Base-by-base conservation (phyloP, 1,284 basidiomycete species). In the Ustilago curta region DNA sequence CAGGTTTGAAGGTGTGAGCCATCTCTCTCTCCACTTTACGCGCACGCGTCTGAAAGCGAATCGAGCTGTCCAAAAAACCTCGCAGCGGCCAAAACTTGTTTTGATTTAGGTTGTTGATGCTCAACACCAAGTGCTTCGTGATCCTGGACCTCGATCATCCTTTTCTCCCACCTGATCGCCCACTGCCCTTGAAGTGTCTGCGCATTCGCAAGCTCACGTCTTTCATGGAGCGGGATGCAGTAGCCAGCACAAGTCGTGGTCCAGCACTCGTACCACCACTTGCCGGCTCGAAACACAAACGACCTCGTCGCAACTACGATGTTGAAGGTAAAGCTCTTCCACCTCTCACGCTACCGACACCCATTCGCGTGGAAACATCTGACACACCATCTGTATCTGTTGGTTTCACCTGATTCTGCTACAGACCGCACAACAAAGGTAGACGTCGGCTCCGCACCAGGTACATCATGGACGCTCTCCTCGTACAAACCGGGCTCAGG, bases 401-500 rank as follows among this genome's bases (percentile, higher is more conserved):
- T 39, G 4, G 3, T 37, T 21, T 11, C n/a, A 8, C 19, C n/a
- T n/a, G 19, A 19, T 8, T 14, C 2, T 7, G 18, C 12, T 7
- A 14, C 54, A 83, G 83, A 83, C 42, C 52, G 74, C 12, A 59
- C 62, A 4, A 80, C 67, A n/a, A 84, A 84, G 51, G 16, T 31
- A 11, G 83, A 84, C 58, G 76, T 83, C 0, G 82, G 83, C 11
- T 76, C 70, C 2, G 40, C 70, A 11, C 71, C 80, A 4, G 83
- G 82, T 31, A 95, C 93, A 23, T 91, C 91, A 73, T 99, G 97
- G 97, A 92, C 92, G n/a, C 94, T 99, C 8, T 97, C 95, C 19
- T 95, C 93, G 0, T 94, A 91, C 86, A 99, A 99, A 86, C 96
- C 95, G 75, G 95, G 95, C 1, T 97, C 96, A 82, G 95, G 96